These are phyloP conservation scores for Tuber melanosporum DNA, from an alignment of 495 filamentous ascomycete genomes.

Conservation along the genomic window DNA sequence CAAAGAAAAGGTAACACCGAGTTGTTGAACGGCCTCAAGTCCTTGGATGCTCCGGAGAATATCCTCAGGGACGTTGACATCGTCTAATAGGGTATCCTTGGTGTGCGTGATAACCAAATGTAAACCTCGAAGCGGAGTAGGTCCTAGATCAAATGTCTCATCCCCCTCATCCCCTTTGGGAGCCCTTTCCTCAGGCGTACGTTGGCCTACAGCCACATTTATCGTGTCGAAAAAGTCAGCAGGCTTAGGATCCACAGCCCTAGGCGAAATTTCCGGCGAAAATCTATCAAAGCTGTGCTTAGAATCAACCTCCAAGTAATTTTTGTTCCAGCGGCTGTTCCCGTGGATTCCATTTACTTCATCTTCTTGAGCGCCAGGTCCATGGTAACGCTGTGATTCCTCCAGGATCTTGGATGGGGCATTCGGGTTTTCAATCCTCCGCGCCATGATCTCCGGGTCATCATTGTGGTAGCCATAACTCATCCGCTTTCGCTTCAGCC, in stretches of 20 bases:
- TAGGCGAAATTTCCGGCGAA: slow-evolving; percentile 14
- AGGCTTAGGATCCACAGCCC: slow-evolving; percentile 14
- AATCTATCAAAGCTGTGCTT: slow-evolving; percentile 11
- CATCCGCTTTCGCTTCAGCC: slow-evolving; percentile 36
- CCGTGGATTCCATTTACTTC: not conserved
- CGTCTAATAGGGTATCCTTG: slow-evolving; percentile 66
- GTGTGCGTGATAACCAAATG: slow-evolving; percentile 73
- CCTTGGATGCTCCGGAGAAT: slow-evolving; percentile 63
- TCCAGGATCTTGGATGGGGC: slow-evolving; percentile 1
- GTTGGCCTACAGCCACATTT: slow-evolving; percentile 16
- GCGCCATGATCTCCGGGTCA: slow-evolving; percentile 20
- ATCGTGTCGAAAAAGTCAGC: slow-evolving; percentile 41
- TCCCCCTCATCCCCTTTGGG: not conserved
- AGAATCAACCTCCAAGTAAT: slow-evolving; percentile 11
- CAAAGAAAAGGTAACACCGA: slow-evolving; percentile 77
- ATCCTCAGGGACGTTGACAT: slow-evolving; percentile 53
- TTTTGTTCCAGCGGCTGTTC: slow-evolving; percentile 6
- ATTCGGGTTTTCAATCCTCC: slow-evolving; percentile 9
- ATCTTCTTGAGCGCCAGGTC: not conserved
- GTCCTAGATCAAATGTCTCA: slow-evolving; percentile 7
- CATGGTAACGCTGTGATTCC: slow-evolving; percentile 3
- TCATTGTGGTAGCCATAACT: slow-evolving; percentile 37
- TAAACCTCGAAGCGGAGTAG: slow-evolving; percentile 47
- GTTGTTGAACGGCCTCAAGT: slow-evolving; percentile 53
- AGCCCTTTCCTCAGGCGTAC: slow-evolving; percentile 17